phyloP scores from a whole-genome alignment of 148 eudicot species.

The Silene uniflora region DNA sequence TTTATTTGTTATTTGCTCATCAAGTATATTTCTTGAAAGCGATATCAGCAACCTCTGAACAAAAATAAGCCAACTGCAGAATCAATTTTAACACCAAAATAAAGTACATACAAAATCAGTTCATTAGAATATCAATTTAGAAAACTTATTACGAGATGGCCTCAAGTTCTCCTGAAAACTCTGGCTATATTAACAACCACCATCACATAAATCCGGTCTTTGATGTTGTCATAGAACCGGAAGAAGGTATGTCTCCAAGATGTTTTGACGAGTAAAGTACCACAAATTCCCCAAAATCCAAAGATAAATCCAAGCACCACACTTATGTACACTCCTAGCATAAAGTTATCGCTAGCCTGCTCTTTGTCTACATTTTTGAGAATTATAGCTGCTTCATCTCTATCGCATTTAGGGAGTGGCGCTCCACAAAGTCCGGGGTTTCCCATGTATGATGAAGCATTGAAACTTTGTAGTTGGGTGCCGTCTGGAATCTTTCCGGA shows the following conservation, averaged over 20 bases:
- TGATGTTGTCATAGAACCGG: not conserved
- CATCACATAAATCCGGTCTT: not conserved
- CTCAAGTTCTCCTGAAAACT: not conserved
- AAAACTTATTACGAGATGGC: not conserved
- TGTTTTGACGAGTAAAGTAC: conserved; percentile 12
- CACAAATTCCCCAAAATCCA: conserved; percentile 27
- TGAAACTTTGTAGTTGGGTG: too few relatives aligned
- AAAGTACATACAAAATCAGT: too few relatives aligned
- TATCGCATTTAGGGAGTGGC: too few relatives aligned
- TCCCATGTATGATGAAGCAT: too few relatives aligned
- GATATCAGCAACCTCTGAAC: not conserved
- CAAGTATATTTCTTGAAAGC: not conserved
- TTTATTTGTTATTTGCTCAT: too few relatives aligned
- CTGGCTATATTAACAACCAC: not conserved
- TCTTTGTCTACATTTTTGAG: too few relatives aligned
- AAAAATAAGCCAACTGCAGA: not conserved
- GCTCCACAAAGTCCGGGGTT: too few relatives aligned
- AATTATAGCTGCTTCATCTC: not conserved
- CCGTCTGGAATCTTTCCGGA: too few relatives aligned
- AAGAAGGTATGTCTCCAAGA: conserved; percentile 22
- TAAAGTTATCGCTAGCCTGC: not conserved
- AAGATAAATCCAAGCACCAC: conserved; percentile 18
- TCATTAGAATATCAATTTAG: too few relatives aligned
- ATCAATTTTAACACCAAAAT: not conserved
- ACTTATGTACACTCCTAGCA: conserved; percentile 22